Evolutionary conservation across 305 asterid genomes (phyloP), one percentile per base, ranked within the genome.

Genomic region (Plantago rigida): DNA sequence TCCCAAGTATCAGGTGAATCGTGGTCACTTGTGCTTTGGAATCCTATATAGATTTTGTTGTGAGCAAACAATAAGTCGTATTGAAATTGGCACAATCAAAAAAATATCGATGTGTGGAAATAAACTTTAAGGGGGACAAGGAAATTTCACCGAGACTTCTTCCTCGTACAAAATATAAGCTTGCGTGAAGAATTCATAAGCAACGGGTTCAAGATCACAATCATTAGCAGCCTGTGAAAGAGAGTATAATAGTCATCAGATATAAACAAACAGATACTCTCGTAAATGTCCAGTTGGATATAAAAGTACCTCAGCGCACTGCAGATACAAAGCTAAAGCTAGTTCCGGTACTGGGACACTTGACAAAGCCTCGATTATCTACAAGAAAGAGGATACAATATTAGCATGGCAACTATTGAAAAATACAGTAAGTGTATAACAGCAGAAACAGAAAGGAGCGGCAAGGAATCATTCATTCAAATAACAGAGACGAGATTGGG

Each of bases 161-260:
- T 93, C 99, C 80, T 93, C 99, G 56, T 93, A 93, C 59, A 93
- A 75, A 70, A 93, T 79, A 80, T 89, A 93, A 60, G 97, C 97
- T 78, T 93, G 99, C 47, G 99, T 93, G 75, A 93, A 93, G 76
- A 93, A 89, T 73, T 93, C 99, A 62, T 92, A 92, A 66, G 99
- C 99, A 28, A 92, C 95, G 62, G 97, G 97, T 83, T 92, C 99
- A 42, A 89, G 87, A 69, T 85, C 95, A 73, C 86, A 89, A 77
- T 89, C 94, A 72, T 89, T 87, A 71, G 97, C 97, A 69, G 94
- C 97, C 99, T 93, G 87, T 64, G 72, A 77, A 79, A 60, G 66
- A 64, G 48, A 24, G 76, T 60, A 70, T 22, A 1, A 22, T 22
- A 22, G 26, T 22, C 2, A 64, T 49, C 50, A 68, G 51, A 58